Conservation (phyloP, 2,329 filamentous ascomycete genomes). For the Aspergillus glaucus region DNA sequence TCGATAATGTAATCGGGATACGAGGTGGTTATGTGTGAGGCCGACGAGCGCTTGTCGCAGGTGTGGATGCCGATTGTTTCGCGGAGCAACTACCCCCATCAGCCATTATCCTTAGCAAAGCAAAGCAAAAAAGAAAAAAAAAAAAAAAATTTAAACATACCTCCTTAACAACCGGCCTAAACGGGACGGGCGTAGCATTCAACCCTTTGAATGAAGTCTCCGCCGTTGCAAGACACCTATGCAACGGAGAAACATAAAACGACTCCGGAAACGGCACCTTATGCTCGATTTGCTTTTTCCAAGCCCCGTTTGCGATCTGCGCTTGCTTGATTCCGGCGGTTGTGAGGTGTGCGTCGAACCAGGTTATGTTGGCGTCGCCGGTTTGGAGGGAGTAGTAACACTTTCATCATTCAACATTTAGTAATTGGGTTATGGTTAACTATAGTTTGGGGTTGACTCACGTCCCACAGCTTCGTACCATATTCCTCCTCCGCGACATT, state of each 20-base stretch:
- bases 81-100: constrained; percentile 39
- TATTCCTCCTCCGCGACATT: constrained; percentile 56
- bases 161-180: constrained; percentile 53
- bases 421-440: no score
- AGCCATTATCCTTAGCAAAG: background rate
- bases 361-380: constrained; percentile 49
- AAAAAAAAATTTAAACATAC: constrained; percentile 13
- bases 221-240: constrained; percentile 53
- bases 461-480: constrained; percentile 55
- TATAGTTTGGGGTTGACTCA: constrained; percentile 23
- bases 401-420: constrained; percentile 16
- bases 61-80: constrained; percentile 58
- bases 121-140: no score
- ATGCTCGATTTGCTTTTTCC: constrained; percentile 41
- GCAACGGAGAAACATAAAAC: constrained; percentile 54
- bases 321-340: constrained; percentile 49
- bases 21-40: constrained; percentile 41
- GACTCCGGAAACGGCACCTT: constrained; percentile 49
- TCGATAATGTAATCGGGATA: constrained; percentile 51
- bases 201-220: constrained; percentile 48
- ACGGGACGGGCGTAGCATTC: constrained; percentile 40
- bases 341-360: constrained; percentile 56
- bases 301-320: constrained; percentile 37
- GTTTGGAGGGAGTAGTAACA: constrained; percentile 55
- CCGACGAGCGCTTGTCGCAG: constrained; percentile 51